Evolutionary conservation across 2,329 filamentous ascomycete genomes (phyloP), one percentile per base, ranked within the genome.

Genomic region (Colletotrichum noveboracense): DNA sequence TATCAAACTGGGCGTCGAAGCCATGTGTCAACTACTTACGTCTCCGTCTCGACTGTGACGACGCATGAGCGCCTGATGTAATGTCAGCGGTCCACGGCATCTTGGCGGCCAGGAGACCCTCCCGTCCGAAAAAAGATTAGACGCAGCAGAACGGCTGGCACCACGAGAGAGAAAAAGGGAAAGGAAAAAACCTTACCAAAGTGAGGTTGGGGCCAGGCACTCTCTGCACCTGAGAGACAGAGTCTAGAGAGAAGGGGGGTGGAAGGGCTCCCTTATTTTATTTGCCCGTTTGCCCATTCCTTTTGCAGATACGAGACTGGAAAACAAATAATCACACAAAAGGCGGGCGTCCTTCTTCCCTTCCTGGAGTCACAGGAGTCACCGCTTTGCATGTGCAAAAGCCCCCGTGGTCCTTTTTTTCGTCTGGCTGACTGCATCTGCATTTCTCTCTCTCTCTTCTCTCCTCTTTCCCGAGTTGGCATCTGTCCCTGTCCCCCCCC

Each of bases 301-400:
- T 36, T 74, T 66, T 61, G 62, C 55, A 72, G 69, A 72, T 67
- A 55, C 62, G 72, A 55, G 68, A 72, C 34, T 16, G 30, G 12
- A 34, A 66, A 61, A 60, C 69, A 72, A 67, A 67, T 62, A 62
- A 65, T 75, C 55, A 71, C 62, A 72, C 69, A 66, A 71, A 75
- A 67, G 61, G 68, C 56, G 56, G 43, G 56, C 52, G 68, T 52
- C 5, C 36, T 56, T 66, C 55, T 60, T 32, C 34, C 55, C 43
- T 48, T 55, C 58, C 43, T 7, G n/a, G n/a, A 21, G n/a, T 52
- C 43, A 21, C n/a, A 26, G 48, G 26, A 58, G 28, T 55, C 36
- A 52, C 13, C 36, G 12, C 24, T 34, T 70, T 52, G 55, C 38
- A 70, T 70, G 34, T 62, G 62, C 62, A 66, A 66, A 66, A 66